Evolutionary conservation across 495 filamentous ascomycete genomes (phyloP), one percentile per base, ranked within the genome.

Genomic region (Pyrenula massariospora): DNA sequence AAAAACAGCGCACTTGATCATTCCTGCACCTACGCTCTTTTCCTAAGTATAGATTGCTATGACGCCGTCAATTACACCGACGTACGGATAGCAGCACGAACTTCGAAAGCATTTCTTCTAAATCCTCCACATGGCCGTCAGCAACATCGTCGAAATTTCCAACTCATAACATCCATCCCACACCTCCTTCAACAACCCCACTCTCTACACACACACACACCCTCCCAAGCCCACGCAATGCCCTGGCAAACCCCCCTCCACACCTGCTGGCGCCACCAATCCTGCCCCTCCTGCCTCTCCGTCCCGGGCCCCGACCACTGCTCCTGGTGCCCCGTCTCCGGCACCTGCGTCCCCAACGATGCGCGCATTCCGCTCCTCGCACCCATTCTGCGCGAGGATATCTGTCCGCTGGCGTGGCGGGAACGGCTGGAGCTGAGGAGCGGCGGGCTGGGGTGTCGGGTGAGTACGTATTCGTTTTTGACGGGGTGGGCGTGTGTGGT

Each of bases 391-490:
- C 69, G 74, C 10, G 59, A 65, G 10, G 54, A 68, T 15, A 73
- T 80, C 56, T 82, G 78, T 58, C 76, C 77, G 1, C 65, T 75
- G 24, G 70, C 67, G 1, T 63, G 66, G 3, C 66, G 73, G 54
- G 77, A 82, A 62, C 69, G 73, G 48, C 80, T 77, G 74, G 78
- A 82, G 56, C 62, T 82, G 0, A 68, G 78, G 3, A 70, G 75
- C 0, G 57, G 64, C 21, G 72, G 74, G 0, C 65, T 79, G 22
- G 78, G 78, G 12, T 82, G 78, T 53, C 58, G 71, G 53, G 76
- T 77, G 23, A 77, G 73, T 22, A 78, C 75, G 0, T 62, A 74
- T 55, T 80, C 75, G 1, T 70, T 77, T 24, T 52, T 81, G 42
- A 73, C 72, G 20, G 66, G 63, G 21, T 24, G 74, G 2, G 69